phyloP scores from a whole-genome alignment of 768 basidiomycete genomes.

The Hydnum rufescens region DNA sequence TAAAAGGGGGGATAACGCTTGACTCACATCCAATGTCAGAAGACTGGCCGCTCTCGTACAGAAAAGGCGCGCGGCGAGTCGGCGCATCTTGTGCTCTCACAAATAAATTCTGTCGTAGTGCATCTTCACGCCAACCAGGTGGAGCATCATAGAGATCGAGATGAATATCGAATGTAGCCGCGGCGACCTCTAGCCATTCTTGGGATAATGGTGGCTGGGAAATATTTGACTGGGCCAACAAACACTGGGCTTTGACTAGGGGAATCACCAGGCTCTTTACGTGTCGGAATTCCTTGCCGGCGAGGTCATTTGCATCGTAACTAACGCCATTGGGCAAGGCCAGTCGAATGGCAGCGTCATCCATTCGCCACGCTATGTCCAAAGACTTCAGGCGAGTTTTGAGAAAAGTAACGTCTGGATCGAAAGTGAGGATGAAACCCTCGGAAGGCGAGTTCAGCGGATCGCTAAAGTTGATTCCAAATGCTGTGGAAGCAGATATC shows the following conservation, averaged over 20 bases:
- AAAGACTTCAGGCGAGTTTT: conserved; percentile 39
- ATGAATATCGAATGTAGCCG: conserved; percentile 30
- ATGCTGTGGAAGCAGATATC: conserved; percentile 31
- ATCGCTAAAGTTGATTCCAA: conserved; percentile 56
- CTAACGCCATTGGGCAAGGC: conserved; percentile 37
- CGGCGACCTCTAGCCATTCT: conserved; percentile 49
- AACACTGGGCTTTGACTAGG: conserved; percentile 26
- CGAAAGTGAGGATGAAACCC: conserved; percentile 37
- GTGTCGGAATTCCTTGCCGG: conserved; percentile 45
- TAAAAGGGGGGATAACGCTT: neutral
- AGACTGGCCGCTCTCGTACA: conserved; percentile 18
- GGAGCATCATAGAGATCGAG: conserved; percentile 56
- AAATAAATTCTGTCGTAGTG: conserved; percentile 40
- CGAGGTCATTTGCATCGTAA: conserved; percentile 56
- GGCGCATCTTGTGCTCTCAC: conserved; percentile 46
- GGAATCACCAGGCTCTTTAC: conserved; percentile 42
- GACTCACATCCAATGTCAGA: neutral
- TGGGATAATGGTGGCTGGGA: conserved; percentile 9
- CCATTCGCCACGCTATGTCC: conserved; percentile 36
- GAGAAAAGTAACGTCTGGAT: conserved; percentile 82
- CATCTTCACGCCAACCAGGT: conserved; percentile 30
- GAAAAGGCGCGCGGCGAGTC: conserved; percentile 39
- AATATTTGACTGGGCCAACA: conserved; percentile 21
- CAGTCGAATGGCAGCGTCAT: conserved; percentile 33
- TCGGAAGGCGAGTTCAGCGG: conserved; percentile 59